Percentiles rank a stretch among this genome's conserved stretches.
Evolutionary conservation across 2,329 filamentous ascomycete species (phyloP).

Genomic region (Neopestalotiopsis sp.): DNA sequence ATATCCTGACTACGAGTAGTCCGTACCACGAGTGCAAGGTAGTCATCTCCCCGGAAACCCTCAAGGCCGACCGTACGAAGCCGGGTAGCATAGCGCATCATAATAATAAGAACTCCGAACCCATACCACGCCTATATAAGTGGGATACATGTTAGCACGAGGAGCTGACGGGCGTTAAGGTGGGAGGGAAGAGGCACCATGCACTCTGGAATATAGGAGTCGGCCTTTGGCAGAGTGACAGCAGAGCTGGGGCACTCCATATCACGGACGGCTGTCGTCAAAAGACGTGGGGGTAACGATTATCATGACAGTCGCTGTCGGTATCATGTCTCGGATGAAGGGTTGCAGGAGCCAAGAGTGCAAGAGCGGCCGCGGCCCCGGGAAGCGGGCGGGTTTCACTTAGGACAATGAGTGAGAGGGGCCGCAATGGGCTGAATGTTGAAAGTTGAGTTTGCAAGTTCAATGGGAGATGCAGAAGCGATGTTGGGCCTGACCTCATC

Average conservation of each 20-base stretch:
- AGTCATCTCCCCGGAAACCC: constrained; percentile 28
- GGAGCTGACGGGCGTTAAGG: background rate
- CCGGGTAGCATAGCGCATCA: constrained; percentile 25
- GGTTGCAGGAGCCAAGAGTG: background rate
- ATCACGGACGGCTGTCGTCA: background rate
- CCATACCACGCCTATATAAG: constrained; percentile 24
- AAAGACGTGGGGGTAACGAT: background rate
- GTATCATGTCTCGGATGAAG: background rate
- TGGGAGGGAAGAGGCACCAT: constrained; percentile 21
- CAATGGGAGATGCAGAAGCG: background rate
- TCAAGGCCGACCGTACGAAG: constrained; percentile 26
- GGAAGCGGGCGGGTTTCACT: background rate
- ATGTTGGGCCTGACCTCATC: background rate
- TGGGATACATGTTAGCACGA: background rate
- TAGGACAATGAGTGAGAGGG: too few relatives aligned
- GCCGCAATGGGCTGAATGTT: too few relatives aligned
- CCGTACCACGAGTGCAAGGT: constrained; percentile 25
- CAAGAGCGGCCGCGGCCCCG: background rate
- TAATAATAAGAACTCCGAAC: constrained; percentile 25
- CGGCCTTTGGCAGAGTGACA: constrained; percentile 15
- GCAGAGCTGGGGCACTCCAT: constrained; percentile 13
- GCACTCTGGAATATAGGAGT: constrained; percentile 26
- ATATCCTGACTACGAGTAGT: background rate
- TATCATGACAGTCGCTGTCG: constrained; percentile 2
- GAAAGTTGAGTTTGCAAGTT: background rate